Base-by-base conservation (phyloP, 1,284 basidiomycete genomes). In the Coniophora puteana region DNA sequence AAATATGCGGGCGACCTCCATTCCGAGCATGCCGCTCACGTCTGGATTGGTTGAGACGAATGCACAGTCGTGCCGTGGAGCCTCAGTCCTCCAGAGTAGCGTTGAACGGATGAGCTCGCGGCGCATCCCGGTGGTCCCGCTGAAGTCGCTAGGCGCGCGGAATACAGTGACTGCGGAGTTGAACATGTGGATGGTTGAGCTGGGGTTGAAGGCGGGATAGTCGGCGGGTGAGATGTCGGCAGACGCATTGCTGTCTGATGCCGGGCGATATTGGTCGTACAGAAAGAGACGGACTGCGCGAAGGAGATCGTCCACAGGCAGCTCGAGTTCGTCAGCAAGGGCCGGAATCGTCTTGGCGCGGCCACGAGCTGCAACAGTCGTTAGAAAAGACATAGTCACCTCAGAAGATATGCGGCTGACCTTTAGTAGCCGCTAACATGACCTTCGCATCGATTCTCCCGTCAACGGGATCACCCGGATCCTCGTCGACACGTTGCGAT, bases 81-180 rank as follows among this genome's bases (percentile, higher is more conserved):
- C 33, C 11, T 50, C 48, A 11, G 39, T 37, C 35, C 44, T 7
- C 37, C 46, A 47, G 3, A 5, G 16, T 1, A 54, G 53, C 13
- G 33, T 51, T 8, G 52, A 43, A 2, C 44, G 35, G 28, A 61
- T 63, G 5, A 40, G 31, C 41, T 63, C 55, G 13, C 44, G 38
- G 7, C 40, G 43, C 51, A 61, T 47, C 8, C 58, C 54, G 10
- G 51, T 42, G 13, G 46, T 37, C 8, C 58, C 55, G 28, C 48
- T 51, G 3, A 50, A 38, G 39, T 65, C 53, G 36, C 61, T 63
- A 4, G 58, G 62, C 3, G 59, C 52, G 44, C 48, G 54, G 25
- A 54, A 51, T 28, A 39, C 45, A 16, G 49, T 32, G 0, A 27
- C n/a, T 1, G 45, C 51, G 4, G 46, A 52, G 18, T 46, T 37